Evolutionary conservation across 768 basidiomycete genomes (phyloP).

Genomic region (Auricularia auricula-judae): DNA sequence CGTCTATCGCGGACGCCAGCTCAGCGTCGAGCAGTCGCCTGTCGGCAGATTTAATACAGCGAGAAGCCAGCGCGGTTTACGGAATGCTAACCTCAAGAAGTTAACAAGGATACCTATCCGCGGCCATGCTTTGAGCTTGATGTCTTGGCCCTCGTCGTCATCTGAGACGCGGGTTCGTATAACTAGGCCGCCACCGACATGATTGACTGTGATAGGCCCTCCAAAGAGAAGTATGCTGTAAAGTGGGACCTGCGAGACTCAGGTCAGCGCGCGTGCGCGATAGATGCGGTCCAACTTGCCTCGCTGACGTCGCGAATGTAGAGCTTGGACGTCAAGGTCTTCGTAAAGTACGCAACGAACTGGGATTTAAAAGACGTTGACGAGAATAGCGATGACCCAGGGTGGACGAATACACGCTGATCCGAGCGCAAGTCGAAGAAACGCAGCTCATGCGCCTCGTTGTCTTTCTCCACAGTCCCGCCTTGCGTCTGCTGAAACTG

Average conservation of each 20-base stretch:
- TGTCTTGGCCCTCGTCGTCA: conserved; percentile 28
- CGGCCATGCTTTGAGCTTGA: conserved; percentile 76
- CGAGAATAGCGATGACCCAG: conserved; percentile 67
- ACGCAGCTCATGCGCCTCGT: conserved; percentile 74
- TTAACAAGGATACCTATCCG: conserved; percentile 85
- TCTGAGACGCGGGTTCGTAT: conserved; percentile 29
- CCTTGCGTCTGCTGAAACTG: conserved; percentile 80
- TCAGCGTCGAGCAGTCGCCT: conserved; percentile 64
- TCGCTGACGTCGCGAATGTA: conserved; percentile 83
- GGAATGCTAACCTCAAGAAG: conserved; percentile 49
- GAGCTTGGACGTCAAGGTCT: conserved; percentile 70
- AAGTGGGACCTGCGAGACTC: conserved; percentile 54
- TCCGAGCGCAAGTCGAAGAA: conserved; percentile 55
- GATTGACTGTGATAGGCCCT: conserved; percentile 66
- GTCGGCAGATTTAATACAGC: no score
- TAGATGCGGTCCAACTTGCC: conserved; percentile 28
- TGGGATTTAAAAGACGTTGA: conserved; percentile 63
- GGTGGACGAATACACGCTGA: conserved; percentile 68
- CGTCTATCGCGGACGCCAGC: conserved; percentile 53
- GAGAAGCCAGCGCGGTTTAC: neutral
- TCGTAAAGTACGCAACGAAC: conserved; percentile 76
- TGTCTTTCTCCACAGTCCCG: conserved; percentile 77
- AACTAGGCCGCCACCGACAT: conserved; percentile 66
- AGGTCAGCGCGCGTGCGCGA: neutral
- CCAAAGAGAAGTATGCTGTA: conserved; percentile 81